Evolutionary conservation across 768 basidiomycete genomes (phyloP).

Genomic region (Amanita pallidorosea): DNA sequence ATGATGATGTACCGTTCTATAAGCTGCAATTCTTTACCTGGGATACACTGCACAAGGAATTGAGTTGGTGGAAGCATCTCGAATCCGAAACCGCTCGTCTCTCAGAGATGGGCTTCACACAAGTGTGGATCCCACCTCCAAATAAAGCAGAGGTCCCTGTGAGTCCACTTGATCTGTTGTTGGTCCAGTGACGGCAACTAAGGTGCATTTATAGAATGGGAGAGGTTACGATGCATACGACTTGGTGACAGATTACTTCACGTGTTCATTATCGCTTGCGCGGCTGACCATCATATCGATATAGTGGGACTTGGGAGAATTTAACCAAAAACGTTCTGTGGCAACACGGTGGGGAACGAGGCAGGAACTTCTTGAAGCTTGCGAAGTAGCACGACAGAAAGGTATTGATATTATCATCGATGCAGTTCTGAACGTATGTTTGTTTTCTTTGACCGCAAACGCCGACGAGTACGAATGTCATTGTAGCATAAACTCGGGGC

Average conservation of each 20-base stretch:
- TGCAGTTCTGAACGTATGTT: slow-evolving; percentile 75
- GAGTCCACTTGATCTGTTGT: slow-evolving; percentile 8
- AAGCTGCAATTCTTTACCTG: slow-evolving; percentile 83
- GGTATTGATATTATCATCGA: slow-evolving; percentile 76
- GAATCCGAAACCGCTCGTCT: slow-evolving; percentile 54
- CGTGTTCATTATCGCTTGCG: background rate
- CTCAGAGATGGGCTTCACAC: slow-evolving; percentile 61
- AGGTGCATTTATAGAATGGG: slow-evolving; percentile 34
- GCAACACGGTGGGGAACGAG: slow-evolving; percentile 83
- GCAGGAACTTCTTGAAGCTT: slow-evolving; percentile 64
- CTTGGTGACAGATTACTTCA: slow-evolving; percentile 33
- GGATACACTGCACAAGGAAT: slow-evolving; percentile 43
- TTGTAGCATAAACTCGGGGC: slow-evolving; percentile 76
- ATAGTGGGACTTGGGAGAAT: slow-evolving; percentile 90
- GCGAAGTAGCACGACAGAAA: slow-evolving; percentile 51
- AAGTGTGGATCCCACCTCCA: slow-evolving; percentile 77
- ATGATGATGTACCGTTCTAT: background rate
- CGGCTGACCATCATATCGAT: background rate
- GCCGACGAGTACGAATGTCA: slow-evolving; percentile 5
- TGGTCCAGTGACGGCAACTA: background rate
- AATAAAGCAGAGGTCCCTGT: slow-evolving; percentile 67
- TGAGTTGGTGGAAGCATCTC: slow-evolving; percentile 79
- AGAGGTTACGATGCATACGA: slow-evolving; percentile 85
- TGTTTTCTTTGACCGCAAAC: background rate
- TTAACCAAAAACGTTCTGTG: slow-evolving; percentile 60